These are phyloP conservation scores for Leccinum barrowsii DNA, from an alignment of 768 basidiomycete genomes.

Conservation along the genomic window DNA sequence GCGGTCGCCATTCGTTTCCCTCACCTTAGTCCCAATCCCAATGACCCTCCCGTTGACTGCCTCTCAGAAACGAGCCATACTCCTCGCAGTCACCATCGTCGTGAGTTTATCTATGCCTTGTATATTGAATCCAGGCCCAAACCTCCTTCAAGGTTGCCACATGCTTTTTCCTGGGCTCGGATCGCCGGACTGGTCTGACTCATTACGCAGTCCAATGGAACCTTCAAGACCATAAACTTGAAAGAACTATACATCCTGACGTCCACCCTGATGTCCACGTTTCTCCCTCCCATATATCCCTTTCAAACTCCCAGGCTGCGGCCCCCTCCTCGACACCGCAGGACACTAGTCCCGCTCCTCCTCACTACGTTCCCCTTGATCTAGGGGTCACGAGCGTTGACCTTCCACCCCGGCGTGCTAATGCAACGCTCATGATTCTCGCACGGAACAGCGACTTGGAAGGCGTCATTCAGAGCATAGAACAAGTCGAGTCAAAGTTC, in stretches of 20 bases:
- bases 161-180: slow-evolving; percentile 22
- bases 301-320: not conserved
- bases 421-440: slow-evolving; percentile 58
- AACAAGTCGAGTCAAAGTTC: slow-evolving; percentile 55
- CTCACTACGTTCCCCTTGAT: slow-evolving; percentile 3
- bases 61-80: slow-evolving; percentile 29
- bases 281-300: not conserved
- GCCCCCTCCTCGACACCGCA: not conserved
- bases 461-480: slow-evolving; percentile 46
- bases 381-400: not conserved
- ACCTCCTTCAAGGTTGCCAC: slow-evolving; percentile 12
- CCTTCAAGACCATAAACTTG: not conserved
- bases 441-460: slow-evolving; percentile 48
- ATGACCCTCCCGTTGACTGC: slow-evolving; percentile 26
- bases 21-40: not conserved
- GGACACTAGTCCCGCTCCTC: not conserved
- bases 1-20: not conserved
- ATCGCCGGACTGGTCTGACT: not conserved
- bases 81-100: slow-evolving; percentile 24
- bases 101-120: slow-evolving; percentile 10
- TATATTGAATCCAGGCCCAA: not conserved
- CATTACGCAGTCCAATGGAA: slow-evolving; percentile 3
- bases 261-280: not conserved
- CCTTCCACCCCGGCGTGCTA: slow-evolving; percentile 34
- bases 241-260: not conserved